These are phyloP conservation scores for Nicotiana rustica DNA, from an alignment of 305 asterid genomes.

Conservation along the genomic window DNA sequence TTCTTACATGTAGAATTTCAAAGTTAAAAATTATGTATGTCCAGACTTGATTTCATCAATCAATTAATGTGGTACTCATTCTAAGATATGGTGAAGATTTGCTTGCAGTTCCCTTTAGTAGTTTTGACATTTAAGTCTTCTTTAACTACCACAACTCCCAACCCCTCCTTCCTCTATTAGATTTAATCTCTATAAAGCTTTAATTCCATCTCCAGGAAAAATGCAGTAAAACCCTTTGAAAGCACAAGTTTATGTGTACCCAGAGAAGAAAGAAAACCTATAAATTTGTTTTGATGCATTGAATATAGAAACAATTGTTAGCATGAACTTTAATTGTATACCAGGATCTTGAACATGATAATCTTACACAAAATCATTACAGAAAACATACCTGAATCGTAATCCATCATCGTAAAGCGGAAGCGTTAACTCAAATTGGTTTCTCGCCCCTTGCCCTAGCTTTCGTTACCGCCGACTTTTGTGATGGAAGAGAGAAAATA, in stretches of 20 bases:
- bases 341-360: too few species aligned
- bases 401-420: too few species aligned
- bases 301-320: not conserved
- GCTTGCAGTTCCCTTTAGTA: conserved; percentile 44
- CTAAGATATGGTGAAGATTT: conserved; percentile 52
- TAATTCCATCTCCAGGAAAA: conserved; percentile 31
- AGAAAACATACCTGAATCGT: too few species aligned
- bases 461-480: too few species aligned
- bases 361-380: too few species aligned
- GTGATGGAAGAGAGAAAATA: too few species aligned
- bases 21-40: not conserved
- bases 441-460: too few species aligned
- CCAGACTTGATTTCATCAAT: conserved; percentile 38
- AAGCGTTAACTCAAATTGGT: too few species aligned
- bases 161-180: not conserved
- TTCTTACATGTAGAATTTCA: not conserved
- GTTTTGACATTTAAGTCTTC: conserved; percentile 40
- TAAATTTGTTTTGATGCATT: not conserved
- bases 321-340: too few species aligned
- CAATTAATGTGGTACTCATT: conserved; percentile 54
- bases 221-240: conserved; percentile 31
- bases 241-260: conserved; percentile 10
- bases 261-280: conserved; percentile 7
- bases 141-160: conserved; percentile 32
- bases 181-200: not conserved